Evolutionary conservation across 1,284 basidiomycete genomes (phyloP), one percentile per base, ranked within the genome.

Genomic region (Sphaerobolus stellatus): DNA sequence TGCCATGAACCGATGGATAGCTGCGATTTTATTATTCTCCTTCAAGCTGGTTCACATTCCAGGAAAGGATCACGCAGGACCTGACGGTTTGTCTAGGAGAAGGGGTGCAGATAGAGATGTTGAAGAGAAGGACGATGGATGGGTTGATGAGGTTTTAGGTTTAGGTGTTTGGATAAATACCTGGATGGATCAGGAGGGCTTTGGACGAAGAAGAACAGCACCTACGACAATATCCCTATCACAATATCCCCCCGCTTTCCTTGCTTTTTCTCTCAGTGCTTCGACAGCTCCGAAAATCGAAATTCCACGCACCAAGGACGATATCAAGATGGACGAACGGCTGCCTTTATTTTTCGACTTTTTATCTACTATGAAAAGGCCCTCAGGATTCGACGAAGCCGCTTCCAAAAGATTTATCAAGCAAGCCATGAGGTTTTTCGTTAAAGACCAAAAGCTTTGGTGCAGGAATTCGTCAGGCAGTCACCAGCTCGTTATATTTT

Each of bases 1-100:
- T 13, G 62, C 65, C 1, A 72, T 76, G 2, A 77, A 76, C 40
- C 46, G 64, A 0, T 78, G 76, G 73, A 74, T 78, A 5, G 58
- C 64, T 0, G 61, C 62, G 0, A 76, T 78, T 0, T 51, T 74
- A 0, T 63, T 63, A 0, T 76, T 75, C 48, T 57, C 65, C 9
- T 75, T 76, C 50, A 54, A 58, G 0, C 60, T 72, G 1, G 58
- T 66, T 0, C 72, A 73, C 52, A 64, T 76, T 9, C 71, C 36
- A 5, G 36, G n/a, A 38, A 22, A 38, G 7, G 5, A 22, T 5
- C 36, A 38, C 7, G 36, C 7, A 69, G 71, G 67, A 1, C 66
- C 68, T 0, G 73, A 76, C 44, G 71, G 71, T 1, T 59, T 77
- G 1, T 76, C 73, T 0, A 52, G 70, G 9, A 59, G 70, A 18